phyloP scores from a whole-genome alignment of 2,329 filamentous ascomycete genomes.

The Pestalotiopsis sp. region DNA sequence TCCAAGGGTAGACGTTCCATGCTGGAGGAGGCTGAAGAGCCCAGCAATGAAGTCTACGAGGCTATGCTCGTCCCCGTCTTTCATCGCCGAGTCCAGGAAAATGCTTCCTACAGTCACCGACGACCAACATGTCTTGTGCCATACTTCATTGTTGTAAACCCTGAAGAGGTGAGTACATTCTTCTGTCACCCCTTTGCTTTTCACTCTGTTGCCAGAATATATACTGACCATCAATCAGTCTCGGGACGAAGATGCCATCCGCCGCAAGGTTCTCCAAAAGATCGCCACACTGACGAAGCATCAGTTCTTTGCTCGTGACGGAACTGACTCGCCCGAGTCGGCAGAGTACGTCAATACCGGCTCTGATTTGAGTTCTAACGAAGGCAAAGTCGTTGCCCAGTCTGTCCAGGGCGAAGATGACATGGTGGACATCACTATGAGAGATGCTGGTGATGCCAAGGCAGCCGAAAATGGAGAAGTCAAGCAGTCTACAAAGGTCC shows the following conservation, averaged over 20 bases:
- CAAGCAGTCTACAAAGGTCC: slow-evolving; percentile 26
- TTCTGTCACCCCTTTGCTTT: not conserved
- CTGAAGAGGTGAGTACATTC: slow-evolving; percentile 63
- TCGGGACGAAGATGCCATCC: slow-evolving; percentile 68
- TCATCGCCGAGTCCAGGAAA: slow-evolving; percentile 50
- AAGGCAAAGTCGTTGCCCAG: slow-evolving; percentile 72
- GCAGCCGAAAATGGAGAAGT: not conserved
- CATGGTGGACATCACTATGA: slow-evolving; percentile 88
- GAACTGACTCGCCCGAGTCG: slow-evolving; percentile 51
- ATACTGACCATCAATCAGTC: slow-evolving; percentile 37
- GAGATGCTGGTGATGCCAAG: slow-evolving; percentile 49
- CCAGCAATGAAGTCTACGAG: slow-evolving; percentile 60
- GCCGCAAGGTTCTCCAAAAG: slow-evolving; percentile 78
- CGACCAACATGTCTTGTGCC: slow-evolving; percentile 40
- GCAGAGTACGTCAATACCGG: slow-evolving; percentile 70
- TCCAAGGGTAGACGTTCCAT: slow-evolving; percentile 42
- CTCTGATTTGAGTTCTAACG: slow-evolving; percentile 67
- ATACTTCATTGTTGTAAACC: slow-evolving; percentile 75
- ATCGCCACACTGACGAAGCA: slow-evolving; percentile 77
- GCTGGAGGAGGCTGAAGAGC: slow-evolving; percentile 48
- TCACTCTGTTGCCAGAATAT: not conserved
- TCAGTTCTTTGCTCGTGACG: slow-evolving; percentile 60
- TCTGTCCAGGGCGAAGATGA: slow-evolving; percentile 90
- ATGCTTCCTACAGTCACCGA: slow-evolving; percentile 32
- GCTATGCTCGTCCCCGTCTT: slow-evolving; percentile 72